Conservation (phyloP, 2,329 filamentous ascomycete species). For the Colletotrichum navitas region DNA sequence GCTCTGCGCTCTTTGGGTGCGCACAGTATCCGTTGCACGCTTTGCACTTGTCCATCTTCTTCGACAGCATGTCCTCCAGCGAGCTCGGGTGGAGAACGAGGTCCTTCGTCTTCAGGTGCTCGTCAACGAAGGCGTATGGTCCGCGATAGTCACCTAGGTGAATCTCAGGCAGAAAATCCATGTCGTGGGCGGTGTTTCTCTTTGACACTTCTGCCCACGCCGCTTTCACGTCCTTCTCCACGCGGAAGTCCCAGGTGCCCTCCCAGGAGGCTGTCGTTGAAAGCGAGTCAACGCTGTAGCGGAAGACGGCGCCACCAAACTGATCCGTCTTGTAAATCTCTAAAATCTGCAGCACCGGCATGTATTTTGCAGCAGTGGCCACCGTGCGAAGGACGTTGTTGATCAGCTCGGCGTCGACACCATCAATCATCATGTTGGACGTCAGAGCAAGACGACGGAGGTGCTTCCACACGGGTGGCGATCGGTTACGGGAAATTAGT, state of each 20-base stretch:
- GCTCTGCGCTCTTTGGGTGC: conserved; percentile 29
- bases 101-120: conserved; percentile 45
- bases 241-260: conserved; percentile 36
- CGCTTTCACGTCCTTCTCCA: conserved; percentile 20
- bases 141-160: conserved; percentile 35
- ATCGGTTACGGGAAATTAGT: conserved; percentile 41
- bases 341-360: conserved; percentile 46
- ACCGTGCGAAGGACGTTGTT: conserved; percentile 44
- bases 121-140: conserved; percentile 41
- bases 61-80: conserved; percentile 37
- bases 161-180: conserved; percentile 34
- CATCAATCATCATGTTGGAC: conserved; percentile 43
- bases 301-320: conserved; percentile 46
- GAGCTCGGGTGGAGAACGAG: conserved; percentile 39
- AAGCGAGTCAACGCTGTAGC: conserved; percentile 43
- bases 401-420: conserved; percentile 42
- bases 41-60: conserved; percentile 40
- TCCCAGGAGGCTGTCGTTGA: conserved; percentile 36
- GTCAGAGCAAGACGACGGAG: conserved; percentile 47
- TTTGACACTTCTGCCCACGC: conserved; percentile 20
- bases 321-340: conserved; percentile 47
- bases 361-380: conserved; percentile 45
- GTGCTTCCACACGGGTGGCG: conserved; percentile 43
- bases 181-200: conserved; percentile 28
- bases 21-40: conserved; percentile 39